phyloP scores from a whole-genome alignment of 1,284 basidiomycete genomes.

The Vanrija sp. region DNA sequence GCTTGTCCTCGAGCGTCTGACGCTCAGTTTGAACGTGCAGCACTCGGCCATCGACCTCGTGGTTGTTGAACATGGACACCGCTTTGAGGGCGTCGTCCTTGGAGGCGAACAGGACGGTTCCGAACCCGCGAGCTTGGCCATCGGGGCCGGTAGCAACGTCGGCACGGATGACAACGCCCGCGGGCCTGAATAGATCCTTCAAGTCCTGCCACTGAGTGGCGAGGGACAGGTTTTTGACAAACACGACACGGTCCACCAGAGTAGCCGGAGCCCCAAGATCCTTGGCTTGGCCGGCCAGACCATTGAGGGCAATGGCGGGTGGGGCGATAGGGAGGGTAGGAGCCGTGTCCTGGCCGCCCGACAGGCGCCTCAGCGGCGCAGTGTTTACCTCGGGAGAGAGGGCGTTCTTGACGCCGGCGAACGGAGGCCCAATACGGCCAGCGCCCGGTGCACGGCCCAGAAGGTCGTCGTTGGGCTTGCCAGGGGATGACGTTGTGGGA shows the following conservation, averaged over 20 bases:
- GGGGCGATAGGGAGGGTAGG: neutral
- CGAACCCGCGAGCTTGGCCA: constrained; percentile 80
- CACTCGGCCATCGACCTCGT: constrained; percentile 41
- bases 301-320: constrained; percentile 27
- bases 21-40: constrained; percentile 45
- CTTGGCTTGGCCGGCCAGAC: constrained; percentile 32
- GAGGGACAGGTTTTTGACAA: constrained; percentile 79
- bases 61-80: constrained; percentile 63
- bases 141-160: constrained; percentile 84
- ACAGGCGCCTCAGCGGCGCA: neutral
- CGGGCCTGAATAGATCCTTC: constrained; percentile 85
- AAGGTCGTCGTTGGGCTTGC: neutral
- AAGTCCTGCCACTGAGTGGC: constrained; percentile 97
- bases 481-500: constrained; percentile 1
- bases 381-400: constrained; percentile 1
- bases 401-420: neutral
- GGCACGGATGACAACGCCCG: constrained; percentile 79
- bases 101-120: constrained; percentile 77
- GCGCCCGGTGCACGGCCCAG: neutral
- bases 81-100: constrained; percentile 83
- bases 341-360: neutral
- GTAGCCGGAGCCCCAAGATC: constrained; percentile 38
- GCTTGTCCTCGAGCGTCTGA: constrained; percentile 22
- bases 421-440: neutral
- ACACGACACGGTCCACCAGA: constrained; percentile 57